Base-by-base conservation (phyloP, 1,284 basidiomycete genomes). In the Exobasidium rhododendri region DNA sequence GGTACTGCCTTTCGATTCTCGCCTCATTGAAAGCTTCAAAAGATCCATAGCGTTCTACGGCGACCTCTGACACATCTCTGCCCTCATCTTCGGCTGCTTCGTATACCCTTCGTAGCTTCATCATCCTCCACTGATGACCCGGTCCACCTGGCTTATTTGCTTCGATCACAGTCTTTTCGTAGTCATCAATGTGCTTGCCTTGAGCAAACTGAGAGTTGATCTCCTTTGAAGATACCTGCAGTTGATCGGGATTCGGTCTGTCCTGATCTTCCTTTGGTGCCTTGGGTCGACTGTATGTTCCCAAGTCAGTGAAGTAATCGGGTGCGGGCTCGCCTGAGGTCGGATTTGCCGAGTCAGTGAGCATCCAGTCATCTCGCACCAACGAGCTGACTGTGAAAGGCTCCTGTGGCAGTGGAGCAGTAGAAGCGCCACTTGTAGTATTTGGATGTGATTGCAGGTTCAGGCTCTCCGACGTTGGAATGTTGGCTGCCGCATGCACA, bases 91-190 rank as follows among this genome's bases (percentile, higher is more conserved):
- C 88, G 0, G 90, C 92, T 3, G 89, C 86, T 79, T 97, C 94
- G 77, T 90, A 92, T 0, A 92, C 88, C 13, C 91, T 85, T 40
- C 88, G 86, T 1, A 98, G 85, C 78, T 94, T 93, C 88, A 92
- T 93, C 94, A 97, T 97, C 24, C 94, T 87, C 94, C 94, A 98
- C 75, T 88, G 88, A 17, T 91, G 91, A 10, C 94, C 94, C 74
- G 81, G 86, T 86, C 75, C 75, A 74, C 11, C 58, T 24, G 31
- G 60, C 26, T 13, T 31, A 7, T 24, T 5, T 6, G 56, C 10
- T 5, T 10, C 22, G 4, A 3, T 43, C 30, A 6, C 31, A 4
- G 35, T 80, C 0, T 85, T 82, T 52, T 84, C 83, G 70, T 87
- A 85, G 26, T 86, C 82, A 68, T 87, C 84, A 1, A 87, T 75